These are phyloP conservation scores for Cladorrhinum sp. DNA, from an alignment of 2,329 filamentous ascomycete species.

Conservation along the genomic window DNA sequence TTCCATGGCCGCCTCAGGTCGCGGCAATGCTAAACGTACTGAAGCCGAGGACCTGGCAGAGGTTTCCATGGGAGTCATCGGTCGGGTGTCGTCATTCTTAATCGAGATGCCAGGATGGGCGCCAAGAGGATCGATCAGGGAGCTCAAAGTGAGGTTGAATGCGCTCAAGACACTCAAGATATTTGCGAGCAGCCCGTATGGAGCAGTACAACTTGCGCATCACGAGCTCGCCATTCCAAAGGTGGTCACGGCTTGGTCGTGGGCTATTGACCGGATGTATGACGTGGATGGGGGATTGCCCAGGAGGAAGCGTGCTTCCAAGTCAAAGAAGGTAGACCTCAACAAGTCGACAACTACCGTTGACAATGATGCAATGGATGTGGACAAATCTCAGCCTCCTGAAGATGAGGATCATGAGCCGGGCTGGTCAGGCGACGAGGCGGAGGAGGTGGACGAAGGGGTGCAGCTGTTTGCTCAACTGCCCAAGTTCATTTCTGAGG, in stretches of 20 bases:
- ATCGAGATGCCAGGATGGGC: conserved; percentile 52
- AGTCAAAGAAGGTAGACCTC: neutral
- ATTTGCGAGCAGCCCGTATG: conserved; percentile 61
- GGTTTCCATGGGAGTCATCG: conserved; percentile 49
- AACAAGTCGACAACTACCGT: neutral
- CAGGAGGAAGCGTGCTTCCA: neutral
- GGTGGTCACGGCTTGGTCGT: conserved; percentile 62
- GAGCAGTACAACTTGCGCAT: conserved; percentile 61
- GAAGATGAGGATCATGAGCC: neutral
- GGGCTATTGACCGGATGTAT: conserved; percentile 72
- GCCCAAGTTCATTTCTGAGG: conserved; percentile 47
- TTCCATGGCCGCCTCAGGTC: conserved; percentile 28
- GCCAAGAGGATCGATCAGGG: conserved; percentile 30
- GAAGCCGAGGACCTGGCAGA: conserved; percentile 1
- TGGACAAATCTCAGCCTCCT: conserved; percentile 7
- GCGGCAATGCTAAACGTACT: conserved; percentile 12
- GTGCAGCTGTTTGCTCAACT: conserved; percentile 30
- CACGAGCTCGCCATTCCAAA: conserved; percentile 71
- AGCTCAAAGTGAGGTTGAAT: conserved; percentile 42
- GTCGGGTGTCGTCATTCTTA: conserved; percentile 61
- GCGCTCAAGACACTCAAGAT: conserved; percentile 54
- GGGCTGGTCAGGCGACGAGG: neutral
- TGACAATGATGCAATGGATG: conserved; percentile 8
- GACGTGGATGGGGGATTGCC: conserved; percentile 43
- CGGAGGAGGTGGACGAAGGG: conserved; percentile 17